A percentile compares a stretch with the other conserved stretches of the same genome.
These are phyloP conservation scores for Mycena floridula DNA, from an alignment of 768 basidiomycete species.

Conservation along the genomic window DNA sequence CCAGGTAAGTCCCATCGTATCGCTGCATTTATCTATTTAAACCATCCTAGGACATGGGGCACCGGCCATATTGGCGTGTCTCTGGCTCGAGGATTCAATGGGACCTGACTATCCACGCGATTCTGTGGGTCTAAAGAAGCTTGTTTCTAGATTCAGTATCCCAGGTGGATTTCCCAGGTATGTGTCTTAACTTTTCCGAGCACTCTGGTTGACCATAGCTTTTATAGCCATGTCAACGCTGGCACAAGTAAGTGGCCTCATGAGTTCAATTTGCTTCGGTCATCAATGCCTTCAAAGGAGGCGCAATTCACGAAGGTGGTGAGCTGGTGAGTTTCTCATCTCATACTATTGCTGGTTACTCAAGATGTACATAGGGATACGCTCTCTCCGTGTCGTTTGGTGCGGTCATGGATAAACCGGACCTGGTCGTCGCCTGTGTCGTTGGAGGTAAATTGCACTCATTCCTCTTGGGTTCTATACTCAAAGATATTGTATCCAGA, in stretches of 20 bases:
- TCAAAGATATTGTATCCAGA: no score
- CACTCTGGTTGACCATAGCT: no score
- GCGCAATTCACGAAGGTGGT: conserved; percentile 87
- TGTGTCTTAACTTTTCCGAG: conserved; percentile 11
- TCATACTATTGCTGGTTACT: no score
- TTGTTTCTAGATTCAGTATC: conserved; percentile 70
- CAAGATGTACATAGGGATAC: no score
- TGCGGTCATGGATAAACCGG: conserved; percentile 86
- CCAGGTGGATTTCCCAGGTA: conserved; percentile 83
- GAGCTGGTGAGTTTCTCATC: no score
- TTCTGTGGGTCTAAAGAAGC: conserved; percentile 51
- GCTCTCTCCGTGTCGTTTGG: conserved; percentile 84
- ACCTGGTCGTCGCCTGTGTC: conserved; percentile 74
- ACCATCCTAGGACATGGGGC: conserved; percentile 64
- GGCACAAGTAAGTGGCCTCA: no score
- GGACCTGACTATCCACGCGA: conserved; percentile 53
- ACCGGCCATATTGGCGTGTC: conserved; percentile 77
- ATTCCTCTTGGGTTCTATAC: no score
- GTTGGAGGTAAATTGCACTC: no score
- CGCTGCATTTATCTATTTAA: not conserved
- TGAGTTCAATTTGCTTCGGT: conserved; percentile 41
- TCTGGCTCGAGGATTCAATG: conserved; percentile 81
- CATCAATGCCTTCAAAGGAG: conserved; percentile 82
- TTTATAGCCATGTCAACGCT: no score
- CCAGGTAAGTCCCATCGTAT: conserved; percentile 39